phyloP scores from a whole-genome alignment of 495 filamentous ascomycete species.

The Aspergillus cavernicola region DNA sequence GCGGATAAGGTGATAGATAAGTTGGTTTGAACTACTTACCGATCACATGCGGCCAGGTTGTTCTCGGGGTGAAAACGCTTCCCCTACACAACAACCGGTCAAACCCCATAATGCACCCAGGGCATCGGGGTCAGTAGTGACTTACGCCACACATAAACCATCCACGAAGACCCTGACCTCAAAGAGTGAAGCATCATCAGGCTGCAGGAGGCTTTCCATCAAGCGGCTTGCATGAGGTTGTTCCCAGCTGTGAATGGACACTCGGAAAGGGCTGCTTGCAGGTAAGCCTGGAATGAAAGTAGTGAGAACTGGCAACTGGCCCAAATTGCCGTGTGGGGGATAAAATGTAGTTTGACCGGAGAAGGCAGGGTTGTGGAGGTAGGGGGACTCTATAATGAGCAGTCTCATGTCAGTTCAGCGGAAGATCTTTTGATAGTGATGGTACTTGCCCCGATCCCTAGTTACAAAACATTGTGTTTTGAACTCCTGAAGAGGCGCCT shows the following conservation, averaged over 20 bases:
- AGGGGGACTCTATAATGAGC: conserved; percentile 30
- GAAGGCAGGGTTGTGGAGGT: conserved; percentile 31
- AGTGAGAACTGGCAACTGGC: conserved; percentile 64
- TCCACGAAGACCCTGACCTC: conserved; percentile 71
- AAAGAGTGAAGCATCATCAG: conserved; percentile 58
- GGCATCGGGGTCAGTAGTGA: background rate
- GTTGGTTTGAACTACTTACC: conserved; percentile 27
- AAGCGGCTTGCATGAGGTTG: conserved; percentile 59
- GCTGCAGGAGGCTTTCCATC: conserved; percentile 56
- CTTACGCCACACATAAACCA: conserved; percentile 62
- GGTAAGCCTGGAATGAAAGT: conserved; percentile 71
- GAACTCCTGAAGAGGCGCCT: conserved; percentile 80
- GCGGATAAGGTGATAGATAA: background rate
- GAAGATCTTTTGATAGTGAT: too few species aligned
- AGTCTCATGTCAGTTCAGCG: background rate
- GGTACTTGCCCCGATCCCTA: conserved; percentile 56
- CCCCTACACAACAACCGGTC: conserved; percentile 29
- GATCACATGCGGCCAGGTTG: conserved; percentile 60
- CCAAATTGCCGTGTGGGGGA: conserved; percentile 29
- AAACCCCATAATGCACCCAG: background rate
- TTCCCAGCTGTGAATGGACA: conserved; percentile 83
- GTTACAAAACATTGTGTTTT: conserved; percentile 76
- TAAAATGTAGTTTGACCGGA: conserved; percentile 25
- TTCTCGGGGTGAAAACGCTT: conserved; percentile 50
- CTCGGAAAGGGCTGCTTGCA: conserved; percentile 58